These are phyloP conservation scores for Takashimella koratensis DNA, from an alignment of 1,284 basidiomycete genomes.

Conservation along the genomic window DNA sequence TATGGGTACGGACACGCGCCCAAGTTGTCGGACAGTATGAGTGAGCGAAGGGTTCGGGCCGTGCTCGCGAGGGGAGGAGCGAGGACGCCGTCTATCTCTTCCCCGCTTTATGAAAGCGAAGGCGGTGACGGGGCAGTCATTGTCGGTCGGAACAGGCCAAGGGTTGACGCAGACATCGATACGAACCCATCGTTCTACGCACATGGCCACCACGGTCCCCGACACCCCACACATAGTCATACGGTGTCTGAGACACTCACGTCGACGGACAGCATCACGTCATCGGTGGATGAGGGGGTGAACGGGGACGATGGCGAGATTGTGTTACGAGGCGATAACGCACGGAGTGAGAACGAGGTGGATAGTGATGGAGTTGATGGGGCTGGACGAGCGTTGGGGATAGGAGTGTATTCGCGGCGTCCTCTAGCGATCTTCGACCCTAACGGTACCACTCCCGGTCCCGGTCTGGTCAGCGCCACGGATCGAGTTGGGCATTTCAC, in stretches of 20 bases:
- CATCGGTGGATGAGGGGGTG: constrained; percentile 13
- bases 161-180: too few species aligned
- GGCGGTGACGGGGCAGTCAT: background rate
- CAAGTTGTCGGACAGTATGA: constrained; percentile 19
- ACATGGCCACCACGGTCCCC: too few species aligned
- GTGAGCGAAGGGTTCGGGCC: constrained; percentile 25
- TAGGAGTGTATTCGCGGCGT: background rate
- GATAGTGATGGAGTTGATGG: background rate
- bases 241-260: constrained; percentile 6
- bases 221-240: constrained; percentile 5
- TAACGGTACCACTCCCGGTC: constrained; percentile 6
- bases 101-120: constrained; percentile 26
- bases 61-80: constrained; percentile 32
- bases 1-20: constrained; percentile 9
- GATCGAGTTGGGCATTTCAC: constrained; percentile 2
- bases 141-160: background rate
- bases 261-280: constrained; percentile 14
- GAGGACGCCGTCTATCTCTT: constrained; percentile 22
- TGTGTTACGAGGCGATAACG: background rate
- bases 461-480: too few species aligned
- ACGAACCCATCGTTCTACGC: too few species aligned
- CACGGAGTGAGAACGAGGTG: too few species aligned
- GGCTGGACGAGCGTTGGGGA: background rate
- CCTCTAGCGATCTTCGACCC: constrained; percentile 7
- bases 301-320: constrained; percentile 2